Conservation (phyloP, 768 basidiomycete species). For the Cantharellus anzutake region DNA sequence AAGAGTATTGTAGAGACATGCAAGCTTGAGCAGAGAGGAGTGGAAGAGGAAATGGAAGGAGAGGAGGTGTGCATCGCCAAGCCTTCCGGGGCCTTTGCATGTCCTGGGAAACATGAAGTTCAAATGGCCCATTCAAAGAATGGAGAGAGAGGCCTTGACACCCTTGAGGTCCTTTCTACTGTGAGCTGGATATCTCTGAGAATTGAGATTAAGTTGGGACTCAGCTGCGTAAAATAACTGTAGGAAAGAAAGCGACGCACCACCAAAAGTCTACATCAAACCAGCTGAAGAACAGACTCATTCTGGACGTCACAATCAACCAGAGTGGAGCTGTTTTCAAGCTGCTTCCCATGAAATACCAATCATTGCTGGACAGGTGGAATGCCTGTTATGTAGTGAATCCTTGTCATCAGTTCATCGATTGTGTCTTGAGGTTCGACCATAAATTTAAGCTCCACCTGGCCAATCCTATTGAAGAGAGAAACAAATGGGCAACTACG, state of each 20-base stretch:
- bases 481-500: not conserved
- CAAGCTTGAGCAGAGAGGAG: too few species aligned
- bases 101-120: too few species aligned
- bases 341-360: slow-evolving; percentile 18
- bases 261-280: slow-evolving; percentile 10
- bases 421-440: slow-evolving; percentile 29
- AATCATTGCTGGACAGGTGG: slow-evolving; percentile 26
- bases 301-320: not conserved
- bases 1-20: too few species aligned
- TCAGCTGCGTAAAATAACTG: too few species aligned
- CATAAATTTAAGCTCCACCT: slow-evolving; percentile 31
- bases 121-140: too few species aligned
- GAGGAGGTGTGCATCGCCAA: too few species aligned
- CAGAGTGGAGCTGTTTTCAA: not conserved
- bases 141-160: too few species aligned
- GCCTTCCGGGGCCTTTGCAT: too few species aligned
- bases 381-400: slow-evolving; percentile 74
- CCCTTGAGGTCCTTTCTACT: too few species aligned
- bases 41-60: too few species aligned
- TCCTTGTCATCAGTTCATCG: slow-evolving; percentile 88
- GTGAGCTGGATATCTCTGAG: too few species aligned
- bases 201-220: slow-evolving; percentile 16
- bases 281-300: slow-evolving; percentile 6
- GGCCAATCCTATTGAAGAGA: slow-evolving; percentile 12
- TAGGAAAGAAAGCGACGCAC: not conserved